Evolutionary conservation across 495 filamentous ascomycete genomes (phyloP).

Genomic region (Penicillium malachiteum): DNA sequence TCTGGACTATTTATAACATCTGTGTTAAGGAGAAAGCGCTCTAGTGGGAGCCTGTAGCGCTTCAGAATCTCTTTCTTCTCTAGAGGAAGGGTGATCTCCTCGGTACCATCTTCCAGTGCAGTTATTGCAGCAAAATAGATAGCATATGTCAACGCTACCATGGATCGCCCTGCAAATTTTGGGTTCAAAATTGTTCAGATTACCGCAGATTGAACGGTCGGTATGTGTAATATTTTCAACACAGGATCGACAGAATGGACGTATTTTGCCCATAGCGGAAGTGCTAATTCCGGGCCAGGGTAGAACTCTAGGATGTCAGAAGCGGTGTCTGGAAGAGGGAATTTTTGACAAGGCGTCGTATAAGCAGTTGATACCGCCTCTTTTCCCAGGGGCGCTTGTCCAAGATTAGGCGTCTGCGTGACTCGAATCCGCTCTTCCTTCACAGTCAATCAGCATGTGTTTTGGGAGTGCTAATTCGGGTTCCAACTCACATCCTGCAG

Average conservation of each 20-base stretch:
- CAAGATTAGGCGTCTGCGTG: neutral
- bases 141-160: slow-evolving; percentile 60
- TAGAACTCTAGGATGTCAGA: slow-evolving; percentile 39
- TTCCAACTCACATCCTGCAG: slow-evolving; percentile 11
- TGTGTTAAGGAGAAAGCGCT: neutral
- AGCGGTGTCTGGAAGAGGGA: slow-evolving; percentile 3
- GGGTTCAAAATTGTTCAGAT: slow-evolving; percentile 27
- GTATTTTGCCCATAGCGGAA: slow-evolving; percentile 63
- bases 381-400: neutral
- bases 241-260: slow-evolving; percentile 62
- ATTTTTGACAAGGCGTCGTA: slow-evolving; percentile 1
- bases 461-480: neutral
- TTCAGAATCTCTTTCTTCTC: slow-evolving; percentile 64
- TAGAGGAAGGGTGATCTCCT: slow-evolving; percentile 25
- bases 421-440: slow-evolving; percentile 7
- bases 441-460: neutral
- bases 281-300: slow-evolving; percentile 62
- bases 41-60: slow-evolving; percentile 55
- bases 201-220: slow-evolving; percentile 43
- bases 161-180: slow-evolving; percentile 29
- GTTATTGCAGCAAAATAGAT: slow-evolving; percentile 72
- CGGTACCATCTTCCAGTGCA: slow-evolving; percentile 46
- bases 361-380: neutral
- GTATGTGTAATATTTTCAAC: slow-evolving; percentile 63
- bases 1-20: slow-evolving; percentile 47